Base-by-base conservation (phyloP, 805 yeast genomes). In the Saccharomyces eubayanus region DNA sequence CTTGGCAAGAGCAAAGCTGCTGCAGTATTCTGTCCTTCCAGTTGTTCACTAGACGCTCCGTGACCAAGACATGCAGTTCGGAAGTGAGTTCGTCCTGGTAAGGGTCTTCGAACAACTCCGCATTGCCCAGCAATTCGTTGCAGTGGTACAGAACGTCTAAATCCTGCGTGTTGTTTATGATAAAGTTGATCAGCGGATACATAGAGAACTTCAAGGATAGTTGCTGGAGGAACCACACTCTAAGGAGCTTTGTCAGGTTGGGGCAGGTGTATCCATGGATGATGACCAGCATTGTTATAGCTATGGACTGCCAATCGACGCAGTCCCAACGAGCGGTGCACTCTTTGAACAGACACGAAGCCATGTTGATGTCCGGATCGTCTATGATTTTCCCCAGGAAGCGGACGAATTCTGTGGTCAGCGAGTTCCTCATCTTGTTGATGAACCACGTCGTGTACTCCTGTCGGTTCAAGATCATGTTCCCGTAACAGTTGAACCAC, bases 11-110 rank as follows among this genome's bases (percentile, higher is more conserved):
- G 48, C 61, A 59, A 21, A 64, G 46, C 48, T 65, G 64, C 48
- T 59, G 58, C 28, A 63, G 49, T 30, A 62, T 61, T 45, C 51
- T 58, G 49, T 64, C 66, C 29, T 56, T 59, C 69, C 69, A 66
- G 48, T 55, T 58, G 28, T 59, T 59, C 27, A 63, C 62, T 20
- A 66, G 48, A 29, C 54, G 57, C 27, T 60, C 56, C n/a, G 61
- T 58, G 2, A 62, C 58, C 16, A 54, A 47, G 12, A 61, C 59
- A 30, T 63, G 54, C 41, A 65, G 50, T 49, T 58, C 60, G 27
- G 55, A 53, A 4, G 59, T 60, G 27, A 63, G 51, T 31, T 61
- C 60, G 45, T 58, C 59, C 48, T 59, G 62, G 45, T 55, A 56
- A 5, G 55, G 47, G 46, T 57, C 61, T 49, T 60, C 57, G 30